Percentiles rank a stretch among this genome's conserved stretches.
Evolutionary conservation across 768 basidiomycete species (phyloP).

Genomic region (Phaeotremella skinneri): DNA sequence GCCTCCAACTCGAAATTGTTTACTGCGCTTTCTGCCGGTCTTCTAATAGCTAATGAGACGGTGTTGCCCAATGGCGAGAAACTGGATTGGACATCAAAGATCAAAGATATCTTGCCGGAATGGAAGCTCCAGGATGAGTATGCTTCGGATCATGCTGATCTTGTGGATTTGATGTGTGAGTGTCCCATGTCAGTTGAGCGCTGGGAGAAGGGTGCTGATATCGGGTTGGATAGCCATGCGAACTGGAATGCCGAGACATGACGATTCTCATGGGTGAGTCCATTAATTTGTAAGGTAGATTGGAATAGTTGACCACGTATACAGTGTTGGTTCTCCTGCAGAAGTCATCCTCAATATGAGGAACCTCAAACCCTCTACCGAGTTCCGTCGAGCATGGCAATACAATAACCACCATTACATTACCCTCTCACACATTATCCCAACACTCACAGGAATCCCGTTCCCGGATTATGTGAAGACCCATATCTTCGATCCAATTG

Average conservation of each 20-base stretch:
- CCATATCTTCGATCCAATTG: slow-evolving; percentile 37
- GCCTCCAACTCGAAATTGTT: slow-evolving; percentile 49
- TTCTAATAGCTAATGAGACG: slow-evolving; percentile 36
- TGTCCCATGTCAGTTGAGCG: not conserved
- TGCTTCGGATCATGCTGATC: slow-evolving; percentile 30
- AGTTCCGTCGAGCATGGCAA: slow-evolving; percentile 35
- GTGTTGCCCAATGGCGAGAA: slow-evolving; percentile 19
- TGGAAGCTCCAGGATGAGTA: slow-evolving; percentile 38
- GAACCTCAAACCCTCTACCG: slow-evolving; percentile 37
- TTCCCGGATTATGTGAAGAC: slow-evolving; percentile 29
- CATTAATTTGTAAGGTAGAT: not conserved
- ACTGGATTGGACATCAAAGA: slow-evolving; percentile 34
- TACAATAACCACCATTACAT: slow-evolving; percentile 46
- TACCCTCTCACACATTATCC: slow-evolving; percentile 25
- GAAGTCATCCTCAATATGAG: slow-evolving; percentile 20
- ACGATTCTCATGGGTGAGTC: slow-evolving; percentile 23
- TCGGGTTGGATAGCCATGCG: slow-evolving; percentile 27
- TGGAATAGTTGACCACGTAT: not conserved
- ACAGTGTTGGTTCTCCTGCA: not conserved
- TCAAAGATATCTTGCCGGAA: slow-evolving; percentile 40
- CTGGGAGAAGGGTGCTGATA: not conserved
- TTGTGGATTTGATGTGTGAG: slow-evolving; percentile 42
- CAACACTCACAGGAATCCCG: slow-evolving; percentile 17
- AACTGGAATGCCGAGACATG: slow-evolving; percentile 42
- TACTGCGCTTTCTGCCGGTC: slow-evolving; percentile 28